These are phyloP conservation scores for Acidiella bohemica DNA, from an alignment of 495 filamentous ascomycete genomes.

Conservation along the genomic window DNA sequence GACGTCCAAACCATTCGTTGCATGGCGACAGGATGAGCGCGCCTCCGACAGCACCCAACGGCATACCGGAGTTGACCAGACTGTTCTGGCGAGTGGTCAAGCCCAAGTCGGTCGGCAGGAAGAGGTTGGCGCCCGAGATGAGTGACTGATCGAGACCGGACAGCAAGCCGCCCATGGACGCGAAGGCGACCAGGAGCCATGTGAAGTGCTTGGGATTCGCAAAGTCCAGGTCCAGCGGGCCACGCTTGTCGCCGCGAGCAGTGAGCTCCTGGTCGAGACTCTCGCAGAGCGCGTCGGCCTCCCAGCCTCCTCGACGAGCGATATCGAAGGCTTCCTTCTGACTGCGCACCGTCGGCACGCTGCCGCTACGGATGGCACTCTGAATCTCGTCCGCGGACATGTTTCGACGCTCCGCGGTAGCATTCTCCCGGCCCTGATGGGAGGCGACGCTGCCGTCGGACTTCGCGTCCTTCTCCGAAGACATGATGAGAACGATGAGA, in stretches of 20 bases:
- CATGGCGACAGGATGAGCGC: conserved; percentile 42
- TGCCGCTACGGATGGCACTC: conserved; percentile 12
- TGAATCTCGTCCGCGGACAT: conserved; percentile 12
- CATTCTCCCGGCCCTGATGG: conserved; percentile 4
- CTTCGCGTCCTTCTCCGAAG: no score
- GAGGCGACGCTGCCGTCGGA: background rate
- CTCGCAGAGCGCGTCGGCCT: conserved; percentile 21
- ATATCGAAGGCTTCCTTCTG: conserved; percentile 12
- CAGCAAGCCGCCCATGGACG: conserved; percentile 47
- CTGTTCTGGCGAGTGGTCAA: conserved; percentile 35
- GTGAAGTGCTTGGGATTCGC: conserved; percentile 38
- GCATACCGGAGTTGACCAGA: conserved; percentile 46
- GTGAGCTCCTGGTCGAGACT: conserved; percentile 18
- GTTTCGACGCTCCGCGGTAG: conserved; percentile 11
- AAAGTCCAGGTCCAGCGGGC: conserved; percentile 25
- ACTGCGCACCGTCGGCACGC: conserved; percentile 6
- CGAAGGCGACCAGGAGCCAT: conserved; percentile 48
- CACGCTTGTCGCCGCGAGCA: conserved; percentile 20
- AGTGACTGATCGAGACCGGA: conserved; percentile 50
- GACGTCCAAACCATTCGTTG: conserved; percentile 45
- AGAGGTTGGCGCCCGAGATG: conserved; percentile 47
- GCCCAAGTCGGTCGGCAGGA: conserved; percentile 36
- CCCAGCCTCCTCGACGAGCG: conserved; percentile 19
- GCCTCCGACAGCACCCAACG: conserved; percentile 46
- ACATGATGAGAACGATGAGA: no score